These are phyloP conservation scores for Shiraia sp. DNA, from an alignment of 2,329 filamentous ascomycete genomes.

Conservation along the genomic window DNA sequence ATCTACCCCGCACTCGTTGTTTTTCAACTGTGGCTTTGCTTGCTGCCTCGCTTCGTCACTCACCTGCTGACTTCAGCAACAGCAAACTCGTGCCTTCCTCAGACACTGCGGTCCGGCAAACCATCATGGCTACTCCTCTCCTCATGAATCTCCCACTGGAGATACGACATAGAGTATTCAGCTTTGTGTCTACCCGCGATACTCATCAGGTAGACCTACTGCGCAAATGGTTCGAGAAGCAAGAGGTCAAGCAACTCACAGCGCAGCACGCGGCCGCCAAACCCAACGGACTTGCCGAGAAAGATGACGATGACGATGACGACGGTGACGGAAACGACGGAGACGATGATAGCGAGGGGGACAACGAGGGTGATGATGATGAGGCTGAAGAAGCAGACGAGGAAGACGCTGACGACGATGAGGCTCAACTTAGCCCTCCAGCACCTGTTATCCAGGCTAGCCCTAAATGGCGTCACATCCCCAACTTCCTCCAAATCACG, in stretches of 20 bases:
- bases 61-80: too few species aligned
- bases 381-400: conserved; percentile 14
- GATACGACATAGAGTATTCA: conserved; percentile 36
- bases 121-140: conserved; percentile 10
- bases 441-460: conserved; percentile 16
- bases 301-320: conserved; percentile 9
- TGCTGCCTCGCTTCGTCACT: too few species aligned
- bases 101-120: too few species aligned
- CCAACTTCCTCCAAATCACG: conserved; percentile 38
- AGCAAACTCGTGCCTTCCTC: too few species aligned
- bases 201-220: conserved; percentile 29
- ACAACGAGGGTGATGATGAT: conserved; percentile 9
- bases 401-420: conserved; percentile 7
- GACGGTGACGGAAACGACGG: conserved; percentile 12
- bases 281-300: conserved; percentile 12
- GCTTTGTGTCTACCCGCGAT: conserved; percentile 18
- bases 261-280: conserved; percentile 12
- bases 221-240: conserved; percentile 42
- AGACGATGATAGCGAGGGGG: conserved; percentile 11
- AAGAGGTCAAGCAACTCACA: conserved; percentile 25
- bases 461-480: conserved; percentile 40
- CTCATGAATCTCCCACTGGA: conserved; percentile 37
- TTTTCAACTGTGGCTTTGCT: too few species aligned
- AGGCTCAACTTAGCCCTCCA: conserved; percentile 9
- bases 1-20: too few species aligned